Evolutionary conservation across 345 rosid species (phyloP).

Genomic region (Psidium friedrichsthalianum): DNA sequence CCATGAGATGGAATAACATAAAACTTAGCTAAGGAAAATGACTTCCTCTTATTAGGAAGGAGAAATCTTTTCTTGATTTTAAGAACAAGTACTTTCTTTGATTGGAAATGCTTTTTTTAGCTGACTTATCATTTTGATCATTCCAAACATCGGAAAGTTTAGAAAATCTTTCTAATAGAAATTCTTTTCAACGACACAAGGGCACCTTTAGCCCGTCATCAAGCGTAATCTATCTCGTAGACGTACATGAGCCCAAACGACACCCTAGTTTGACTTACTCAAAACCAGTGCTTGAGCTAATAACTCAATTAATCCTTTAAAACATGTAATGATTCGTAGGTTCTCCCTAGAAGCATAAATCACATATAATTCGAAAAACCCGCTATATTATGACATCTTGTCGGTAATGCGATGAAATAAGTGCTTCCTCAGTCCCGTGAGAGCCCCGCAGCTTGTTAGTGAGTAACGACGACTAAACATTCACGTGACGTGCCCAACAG

Average conservation of each 20-base stretch:
- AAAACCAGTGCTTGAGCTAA: neutral
- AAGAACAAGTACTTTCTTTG: neutral
- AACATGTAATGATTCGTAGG: accelerated
- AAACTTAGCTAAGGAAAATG: too few relatives aligned
- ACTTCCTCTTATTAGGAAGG: neutral
- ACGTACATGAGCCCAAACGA: neutral
- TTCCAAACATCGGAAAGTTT: neutral
- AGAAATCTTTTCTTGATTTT: too few relatives aligned
- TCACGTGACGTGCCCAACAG: neutral
- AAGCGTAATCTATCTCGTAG: neutral
- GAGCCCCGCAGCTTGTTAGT: neutral
- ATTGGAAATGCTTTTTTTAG: neutral
- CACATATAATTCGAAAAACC: neutral
- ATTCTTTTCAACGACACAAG: neutral
- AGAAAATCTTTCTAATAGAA: neutral
- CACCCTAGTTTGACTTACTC: neutral
- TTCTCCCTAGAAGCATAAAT: too few relatives aligned
- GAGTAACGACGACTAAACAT: neutral
- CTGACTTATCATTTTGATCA: neutral
- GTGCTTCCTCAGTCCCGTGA: neutral
- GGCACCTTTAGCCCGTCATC: neutral
- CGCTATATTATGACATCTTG: neutral
- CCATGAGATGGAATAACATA: neutral
- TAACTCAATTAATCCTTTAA: neutral
- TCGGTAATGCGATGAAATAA: neutral